Evolutionary conservation across 1,284 basidiomycete genomes (phyloP), one percentile per base, ranked within the genome.

Genomic region (Bjerkandera adusta): DNA sequence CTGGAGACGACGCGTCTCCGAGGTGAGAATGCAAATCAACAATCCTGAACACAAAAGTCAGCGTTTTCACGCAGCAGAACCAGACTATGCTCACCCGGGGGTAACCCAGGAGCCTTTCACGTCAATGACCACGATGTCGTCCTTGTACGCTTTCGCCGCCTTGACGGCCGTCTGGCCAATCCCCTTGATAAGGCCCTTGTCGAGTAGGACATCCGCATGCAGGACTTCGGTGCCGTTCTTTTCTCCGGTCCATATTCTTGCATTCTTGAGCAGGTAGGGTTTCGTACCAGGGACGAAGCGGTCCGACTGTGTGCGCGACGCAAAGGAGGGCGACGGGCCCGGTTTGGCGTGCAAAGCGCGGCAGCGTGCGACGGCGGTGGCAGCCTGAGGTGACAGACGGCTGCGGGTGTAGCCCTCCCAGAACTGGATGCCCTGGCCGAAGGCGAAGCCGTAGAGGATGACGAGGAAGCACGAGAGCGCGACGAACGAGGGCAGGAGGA

Each of bases 21-120:
- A 83, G 52, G 54, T 87, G 84, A 1, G 79, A 79, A 62, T 87
- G 83, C 53, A 81, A 62, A 54, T 82, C 78, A 20, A 81, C 70
- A 40, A 82, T 75, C 8, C 75, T 71, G 21, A 29, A 22, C n/a
- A 16, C 27, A 25, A 8, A 29, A 18, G 6, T 20, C n/a, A 27
- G 12, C 1, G 8, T 13, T 30, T 18, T 6, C 10, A 18, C 15
- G 33, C 10, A 18, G 12, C 8, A 45, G n/a, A n/a, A n/a, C n/a
- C n/a, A n/a, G n/a, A n/a, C n/a, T n/a, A n/a, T n/a, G n/a, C 64
- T 13, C 46, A 69, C 68, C 68, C 69, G 7, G 69, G 69, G 4
- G 68, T 67, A 8, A 70, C 58, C 68, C 68, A 71, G 6, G 65
- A 58, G 6, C 62, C 62, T 20, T 64, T 54, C 15, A 61, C 63